phyloP scores from a whole-genome alignment of 1,139 yeast species.

The Kurtzmaniella quercitrusa region DNA sequence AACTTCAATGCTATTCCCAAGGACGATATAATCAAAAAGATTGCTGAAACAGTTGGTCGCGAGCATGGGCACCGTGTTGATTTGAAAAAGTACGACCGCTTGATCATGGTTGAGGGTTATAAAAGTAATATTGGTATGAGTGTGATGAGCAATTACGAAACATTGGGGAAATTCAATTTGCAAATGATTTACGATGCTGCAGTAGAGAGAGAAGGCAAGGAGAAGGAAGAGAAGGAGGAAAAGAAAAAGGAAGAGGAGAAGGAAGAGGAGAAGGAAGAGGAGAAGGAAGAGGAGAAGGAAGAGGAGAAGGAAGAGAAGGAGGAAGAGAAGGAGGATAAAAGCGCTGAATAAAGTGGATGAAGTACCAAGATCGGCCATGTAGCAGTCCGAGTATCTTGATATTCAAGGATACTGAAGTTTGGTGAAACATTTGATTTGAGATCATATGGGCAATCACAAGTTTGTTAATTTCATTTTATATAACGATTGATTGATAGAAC shows the following conservation, averaged over 20 bases:
- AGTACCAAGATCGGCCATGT: too few relatives aligned
- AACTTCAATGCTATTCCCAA: slow-evolving; percentile 72
- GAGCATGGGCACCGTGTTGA: slow-evolving; percentile 76
- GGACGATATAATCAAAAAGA: slow-evolving; percentile 61
- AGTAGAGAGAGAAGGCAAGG: slow-evolving; percentile 13
- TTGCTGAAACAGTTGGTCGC: slow-evolving; percentile 71
- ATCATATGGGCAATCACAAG: too few relatives aligned
- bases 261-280: slow-evolving; percentile 6
- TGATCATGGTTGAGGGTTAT: slow-evolving; percentile 82
- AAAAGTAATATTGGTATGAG: slow-evolving; percentile 80
- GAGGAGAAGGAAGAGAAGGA: neutral
- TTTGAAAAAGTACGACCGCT: slow-evolving; percentile 71
- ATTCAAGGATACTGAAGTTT: too few relatives aligned
- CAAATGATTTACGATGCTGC: slow-evolving; percentile 60
- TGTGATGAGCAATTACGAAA: slow-evolving; percentile 64
- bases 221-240: slow-evolving; percentile 5
- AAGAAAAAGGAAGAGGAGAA: slow-evolving; percentile 4
- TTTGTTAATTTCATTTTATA: too few relatives aligned
- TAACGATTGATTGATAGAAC: too few relatives aligned
- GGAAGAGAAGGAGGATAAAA: neutral
- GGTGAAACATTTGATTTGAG: too few relatives aligned
- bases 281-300: slow-evolving; percentile 3
- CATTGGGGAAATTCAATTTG: slow-evolving; percentile 52
- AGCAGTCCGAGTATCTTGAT: too few relatives aligned
- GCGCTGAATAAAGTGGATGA: neutral